Evolutionary conservation across 1,284 basidiomycete genomes (phyloP).

Genomic region (Boletus semigastroideus): DNA sequence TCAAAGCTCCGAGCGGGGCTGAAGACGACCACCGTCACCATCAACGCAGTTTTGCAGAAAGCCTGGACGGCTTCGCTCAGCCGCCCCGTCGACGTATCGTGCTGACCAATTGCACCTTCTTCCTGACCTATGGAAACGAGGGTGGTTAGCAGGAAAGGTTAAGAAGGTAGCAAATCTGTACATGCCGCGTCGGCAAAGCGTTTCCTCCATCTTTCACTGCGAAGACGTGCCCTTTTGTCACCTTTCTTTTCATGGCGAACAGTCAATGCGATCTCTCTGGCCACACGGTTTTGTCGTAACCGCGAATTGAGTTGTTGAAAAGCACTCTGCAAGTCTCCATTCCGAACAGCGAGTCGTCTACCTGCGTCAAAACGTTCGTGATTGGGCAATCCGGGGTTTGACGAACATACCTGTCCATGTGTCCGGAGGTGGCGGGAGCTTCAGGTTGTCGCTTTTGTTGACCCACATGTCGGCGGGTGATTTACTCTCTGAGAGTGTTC

Average conservation of each 20-base stretch:
- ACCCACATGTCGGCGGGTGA: constrained; percentile 41
- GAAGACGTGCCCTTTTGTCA: constrained; percentile 35
- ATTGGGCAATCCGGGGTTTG: not conserved
- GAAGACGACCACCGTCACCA: constrained; percentile 3
- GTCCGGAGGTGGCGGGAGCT: constrained; percentile 27
- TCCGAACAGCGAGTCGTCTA: constrained; percentile 38
- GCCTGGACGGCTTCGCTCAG: constrained; percentile 17
- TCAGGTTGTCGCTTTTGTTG: constrained; percentile 24
- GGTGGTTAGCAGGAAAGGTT: constrained; percentile 11
- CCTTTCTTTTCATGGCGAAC: constrained; percentile 60
- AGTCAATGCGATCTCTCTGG: constrained; percentile 45
- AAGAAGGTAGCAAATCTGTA: constrained; percentile 8
- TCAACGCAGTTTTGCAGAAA: constrained; percentile 2
- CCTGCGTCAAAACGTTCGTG: constrained; percentile 34
- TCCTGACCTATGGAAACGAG: constrained; percentile 43
- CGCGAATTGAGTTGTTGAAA: constrained; percentile 52
- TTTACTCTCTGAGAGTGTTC: constrained; percentile 8
- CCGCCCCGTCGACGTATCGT: constrained; percentile 50
- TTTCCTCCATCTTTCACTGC: constrained; percentile 38
- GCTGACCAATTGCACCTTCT: constrained; percentile 50
- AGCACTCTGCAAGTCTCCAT: constrained; percentile 39
- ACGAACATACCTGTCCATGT: constrained; percentile 29
- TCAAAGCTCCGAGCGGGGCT: constrained; percentile 4
- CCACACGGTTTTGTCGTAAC: constrained; percentile 57
- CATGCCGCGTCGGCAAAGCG: constrained; percentile 38